Percentiles rank a stretch among this genome's conserved stretches.
Conservation (phyloP, 768 basidiomycete species). For the Candolleomyces efflorescens region DNA sequence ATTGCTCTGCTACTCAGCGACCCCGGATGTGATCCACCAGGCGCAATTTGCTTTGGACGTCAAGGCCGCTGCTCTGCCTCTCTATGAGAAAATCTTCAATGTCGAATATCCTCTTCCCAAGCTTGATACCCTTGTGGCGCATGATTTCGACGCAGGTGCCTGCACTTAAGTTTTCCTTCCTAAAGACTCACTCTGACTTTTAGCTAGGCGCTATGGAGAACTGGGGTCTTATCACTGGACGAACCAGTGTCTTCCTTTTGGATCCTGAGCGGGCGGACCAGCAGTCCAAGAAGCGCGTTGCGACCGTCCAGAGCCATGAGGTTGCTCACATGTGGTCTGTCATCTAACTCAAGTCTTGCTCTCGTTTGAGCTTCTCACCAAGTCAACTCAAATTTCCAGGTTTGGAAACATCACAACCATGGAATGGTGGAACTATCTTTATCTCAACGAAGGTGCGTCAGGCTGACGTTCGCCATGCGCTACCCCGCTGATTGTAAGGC, state of each 20-base stretch:
- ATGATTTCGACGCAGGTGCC: slow-evolving; percentile 82
- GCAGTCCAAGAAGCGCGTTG: slow-evolving; percentile 74
- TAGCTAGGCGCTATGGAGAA: slow-evolving; percentile 84
- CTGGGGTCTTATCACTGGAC: slow-evolving; percentile 89
- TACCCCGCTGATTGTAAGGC: slow-evolving; percentile 1
- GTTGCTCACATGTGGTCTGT: slow-evolving; percentile 77
- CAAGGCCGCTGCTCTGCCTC: slow-evolving; percentile 72
- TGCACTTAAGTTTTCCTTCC: not conserved
- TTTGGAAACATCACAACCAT: slow-evolving; percentile 94
- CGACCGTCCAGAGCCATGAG: slow-evolving; percentile 79
- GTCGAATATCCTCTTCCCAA: slow-evolving; percentile 93
- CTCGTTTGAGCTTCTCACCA: not conserved
- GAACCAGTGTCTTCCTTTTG: slow-evolving; percentile 76
- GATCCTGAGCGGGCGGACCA: slow-evolving; percentile 75
- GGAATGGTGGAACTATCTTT: slow-evolving; percentile 89
- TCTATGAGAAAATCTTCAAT: slow-evolving; percentile 93
- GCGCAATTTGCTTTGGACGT: slow-evolving; percentile 86
- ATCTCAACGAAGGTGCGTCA: slow-evolving; percentile 68
- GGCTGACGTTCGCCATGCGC: not conserved
- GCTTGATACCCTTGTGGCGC: slow-evolving; percentile 85
- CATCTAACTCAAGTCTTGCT: not conserved
- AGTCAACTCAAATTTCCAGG: slow-evolving; percentile 31
- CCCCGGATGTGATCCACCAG: slow-evolving; percentile 77
- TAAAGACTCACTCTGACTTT: slow-evolving; percentile 1
- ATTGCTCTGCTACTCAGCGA: slow-evolving; percentile 43